Evolutionary conservation across 2,329 filamentous ascomycete species (phyloP).

Genomic region (Myriangium duriaei): DNA sequence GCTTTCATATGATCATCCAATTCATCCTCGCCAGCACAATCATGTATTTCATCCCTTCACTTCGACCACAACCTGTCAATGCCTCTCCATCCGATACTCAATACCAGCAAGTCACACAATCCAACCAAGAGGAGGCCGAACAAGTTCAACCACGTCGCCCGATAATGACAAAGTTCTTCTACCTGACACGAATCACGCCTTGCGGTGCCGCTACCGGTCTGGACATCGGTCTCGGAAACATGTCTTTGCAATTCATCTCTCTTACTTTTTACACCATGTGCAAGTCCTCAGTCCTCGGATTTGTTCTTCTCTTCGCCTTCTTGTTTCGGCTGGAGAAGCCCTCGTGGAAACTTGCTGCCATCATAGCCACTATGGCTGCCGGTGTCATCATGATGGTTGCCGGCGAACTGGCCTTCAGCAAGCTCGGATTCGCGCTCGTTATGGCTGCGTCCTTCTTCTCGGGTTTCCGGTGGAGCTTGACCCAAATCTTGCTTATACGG

Average conservation of each 20-base stretch:
- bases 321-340: slow-evolving; percentile 81
- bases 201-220: slow-evolving; percentile 87
- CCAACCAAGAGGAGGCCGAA: slow-evolving; percentile 4
- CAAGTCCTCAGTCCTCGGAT: slow-evolving; percentile 91
- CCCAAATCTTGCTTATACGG: slow-evolving; percentile 84
- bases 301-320: slow-evolving; percentile 91
- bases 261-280: slow-evolving; percentile 99
- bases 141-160: slow-evolving; percentile 36
- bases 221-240: slow-evolving; percentile 93
- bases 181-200: slow-evolving; percentile 79
- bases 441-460: slow-evolving; percentile 92
- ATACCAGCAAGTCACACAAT: slow-evolving; percentile 11
- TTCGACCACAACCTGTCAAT: slow-evolving; percentile 49
- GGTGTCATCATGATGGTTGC: slow-evolving; percentile 98
- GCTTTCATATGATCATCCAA: slow-evolving; percentile 90
- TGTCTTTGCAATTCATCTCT: slow-evolving; percentile 88
- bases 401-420: slow-evolving; percentile 80
- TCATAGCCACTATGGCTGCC: slow-evolving; percentile 82
- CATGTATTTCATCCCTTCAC: slow-evolving; percentile 67
- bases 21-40: slow-evolving; percentile 68
- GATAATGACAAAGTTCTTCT: slow-evolving; percentile 80
- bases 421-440: slow-evolving; percentile 78
- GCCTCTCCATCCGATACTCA: slow-evolving; percentile 14
- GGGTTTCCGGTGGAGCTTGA: slow-evolving; percentile 96
- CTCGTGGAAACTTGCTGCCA: slow-evolving; percentile 70